Conservation (phyloP, 2,329 filamentous ascomycete species). For the Daldinia eschscholtzii region DNA sequence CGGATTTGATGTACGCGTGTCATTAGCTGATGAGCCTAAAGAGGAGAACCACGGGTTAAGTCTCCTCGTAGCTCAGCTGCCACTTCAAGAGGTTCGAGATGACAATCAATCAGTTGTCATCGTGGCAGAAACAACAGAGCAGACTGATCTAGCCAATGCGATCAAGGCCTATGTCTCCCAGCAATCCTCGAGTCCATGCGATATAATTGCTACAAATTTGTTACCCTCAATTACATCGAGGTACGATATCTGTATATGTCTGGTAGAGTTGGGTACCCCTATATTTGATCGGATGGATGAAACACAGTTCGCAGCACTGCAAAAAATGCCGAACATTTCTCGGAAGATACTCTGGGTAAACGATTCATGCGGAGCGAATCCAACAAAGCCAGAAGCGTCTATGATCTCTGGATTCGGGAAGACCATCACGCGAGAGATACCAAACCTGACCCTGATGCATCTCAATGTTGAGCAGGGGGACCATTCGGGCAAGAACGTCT, state of each 20-base stretch:
- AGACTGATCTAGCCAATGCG: background rate
- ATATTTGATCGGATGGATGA: background rate
- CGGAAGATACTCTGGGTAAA: background rate
- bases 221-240: background rate
- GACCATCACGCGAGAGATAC: background rate
- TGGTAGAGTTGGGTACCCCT: background rate
- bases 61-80: background rate
- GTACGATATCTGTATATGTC: background rate
- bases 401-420: background rate
- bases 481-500: background rate
- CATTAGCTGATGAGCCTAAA: background rate
- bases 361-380: background rate
- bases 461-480: background rate
- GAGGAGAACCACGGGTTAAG: background rate
- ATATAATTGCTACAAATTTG: background rate
- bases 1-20: background rate
- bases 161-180: background rate
- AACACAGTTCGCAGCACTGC: background rate
- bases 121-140: background rate
- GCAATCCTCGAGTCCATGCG: background rate
- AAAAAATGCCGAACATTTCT: background rate
- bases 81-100: background rate
- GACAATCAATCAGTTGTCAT: background rate
- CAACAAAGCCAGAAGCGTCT: background rate
- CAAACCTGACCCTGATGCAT: background rate